Percentiles rank a stretch among this genome's conserved stretches.
Conservation (phyloP, 2,329 filamentous ascomycete species). For the Xylariomycetidae sp. region DNA sequence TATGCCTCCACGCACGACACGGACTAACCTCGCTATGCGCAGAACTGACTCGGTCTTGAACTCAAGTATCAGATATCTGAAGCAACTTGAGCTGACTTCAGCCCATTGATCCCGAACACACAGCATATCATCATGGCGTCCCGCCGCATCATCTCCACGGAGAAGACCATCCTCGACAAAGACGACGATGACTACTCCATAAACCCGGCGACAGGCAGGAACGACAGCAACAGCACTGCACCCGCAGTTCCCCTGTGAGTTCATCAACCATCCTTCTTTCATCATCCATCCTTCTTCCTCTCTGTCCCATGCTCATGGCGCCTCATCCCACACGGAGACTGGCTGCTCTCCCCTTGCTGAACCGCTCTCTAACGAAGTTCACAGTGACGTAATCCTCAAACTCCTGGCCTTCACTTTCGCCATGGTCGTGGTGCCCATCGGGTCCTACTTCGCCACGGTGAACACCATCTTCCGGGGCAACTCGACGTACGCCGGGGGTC, state of each 20-base stretch:
- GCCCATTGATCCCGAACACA: neutral
- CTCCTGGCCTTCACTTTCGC: conserved; percentile 84
- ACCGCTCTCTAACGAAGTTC: conserved; percentile 7
- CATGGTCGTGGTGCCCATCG: conserved; percentile 84
- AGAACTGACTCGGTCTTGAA: too few species aligned
- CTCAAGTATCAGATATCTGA: too few species aligned
- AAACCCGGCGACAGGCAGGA: conserved; percentile 40
- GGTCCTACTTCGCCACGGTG: conserved; percentile 80
- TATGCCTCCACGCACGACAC: too few species aligned
- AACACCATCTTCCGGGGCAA: conserved; percentile 78
- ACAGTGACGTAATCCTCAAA: conserved; percentile 80
- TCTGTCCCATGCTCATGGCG: neutral
- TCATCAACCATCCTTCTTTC: conserved; percentile 4
- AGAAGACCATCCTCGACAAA: conserved; percentile 63
- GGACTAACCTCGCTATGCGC: too few species aligned
- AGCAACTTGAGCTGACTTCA: too few species aligned
- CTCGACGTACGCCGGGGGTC: conserved; percentile 77
- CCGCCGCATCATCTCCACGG: conserved; percentile 58
- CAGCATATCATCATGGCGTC: conserved; percentile 56
- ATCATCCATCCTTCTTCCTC: neutral
- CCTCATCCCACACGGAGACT: too few species aligned
- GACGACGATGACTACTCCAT: conserved; percentile 40
- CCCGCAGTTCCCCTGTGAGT: conserved; percentile 78
- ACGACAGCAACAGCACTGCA: conserved; percentile 57
- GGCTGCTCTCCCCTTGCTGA: too few species aligned